Evolutionary conservation across 331 rosid species (phyloP), one percentile per base, ranked within the genome.

Genomic region (Stylosanthes scabra): DNA sequence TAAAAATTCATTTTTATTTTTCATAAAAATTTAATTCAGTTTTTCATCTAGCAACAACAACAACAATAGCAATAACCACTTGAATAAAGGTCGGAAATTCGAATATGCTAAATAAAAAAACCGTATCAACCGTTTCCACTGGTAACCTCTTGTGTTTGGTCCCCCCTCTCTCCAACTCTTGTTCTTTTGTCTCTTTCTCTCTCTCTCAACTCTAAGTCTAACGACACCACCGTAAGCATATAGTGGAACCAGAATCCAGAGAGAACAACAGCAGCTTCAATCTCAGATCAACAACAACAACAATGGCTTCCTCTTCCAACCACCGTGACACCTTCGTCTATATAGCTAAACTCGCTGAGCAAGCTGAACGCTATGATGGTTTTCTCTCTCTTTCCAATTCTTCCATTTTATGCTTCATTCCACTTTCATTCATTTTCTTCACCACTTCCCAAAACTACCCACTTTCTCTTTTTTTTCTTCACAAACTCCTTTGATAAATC

Each of bases 301-400:
- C 67, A 76, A 66, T 89, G 95, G 88, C 86, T 58, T 66, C 59
- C 37, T 66, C 80, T 15, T 52, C 82, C 78, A 56, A 78, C 25
- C 28, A 82, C 66, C 90, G 88, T 42, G 87, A 85, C 2, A 62
- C 74, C 69, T 74, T 57, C 49, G 80, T 84, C 61, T 85, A 81
- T 81, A 45, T 74, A 49, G 94, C 94, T 42, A 86, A 82, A 76
- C 71, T 88, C 1, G 86, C 90, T 12, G 89, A 88, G 65, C 88
- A 86, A 68, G 85, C 93, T 44, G 91, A 86, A 78, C 94, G 91
- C 58, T 89, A 89, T 67, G 90, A 86, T 37, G 95, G 86, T 83
- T 66, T 72, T 74, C 75, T 67, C 27, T 65, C 62, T 72, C 74
- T 51, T 59, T 73, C 8, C 54, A 5, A 2, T 49, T 57, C 28